Percentiles rank a stretch among this genome's conserved stretches.
Evolutionary conservation across 1,284 basidiomycete species (phyloP).

Genomic region (Cutaneotrichosporon sp.): DNA sequence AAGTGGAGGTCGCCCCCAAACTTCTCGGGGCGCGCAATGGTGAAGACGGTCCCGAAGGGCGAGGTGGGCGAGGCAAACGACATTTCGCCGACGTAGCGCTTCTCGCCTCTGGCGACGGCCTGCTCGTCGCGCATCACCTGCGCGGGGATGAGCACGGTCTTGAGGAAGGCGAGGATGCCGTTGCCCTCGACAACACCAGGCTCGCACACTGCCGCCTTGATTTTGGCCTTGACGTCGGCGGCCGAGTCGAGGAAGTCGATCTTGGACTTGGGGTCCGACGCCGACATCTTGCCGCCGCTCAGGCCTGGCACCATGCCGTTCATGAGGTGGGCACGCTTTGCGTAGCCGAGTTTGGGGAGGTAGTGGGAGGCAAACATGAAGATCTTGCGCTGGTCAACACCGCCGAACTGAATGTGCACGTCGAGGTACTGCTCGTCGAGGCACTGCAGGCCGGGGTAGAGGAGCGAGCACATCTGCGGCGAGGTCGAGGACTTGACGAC

Average conservation of each 20-base stretch:
- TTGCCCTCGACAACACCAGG: slow-evolving; percentile 90
- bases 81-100: slow-evolving; percentile 40
- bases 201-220: slow-evolving; percentile 90
- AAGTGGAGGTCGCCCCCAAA: slow-evolving; percentile 84
- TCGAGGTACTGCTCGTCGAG: slow-evolving; percentile 96
- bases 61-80: slow-evolving; percentile 67
- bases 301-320: slow-evolving; percentile 98
- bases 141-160: slow-evolving; percentile 87
- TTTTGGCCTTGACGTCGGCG: slow-evolving; percentile 79
- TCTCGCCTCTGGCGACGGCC: slow-evolving; percentile 41
- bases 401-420: slow-evolving; percentile 97
- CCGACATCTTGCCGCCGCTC: slow-evolving; percentile 95
- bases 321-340: slow-evolving; percentile 96
- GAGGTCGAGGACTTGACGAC: slow-evolving; percentile 97
- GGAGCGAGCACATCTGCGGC: slow-evolving; percentile 81
- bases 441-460: slow-evolving; percentile 96
- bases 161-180: slow-evolving; percentile 84
- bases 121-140: slow-evolving; percentile 69
- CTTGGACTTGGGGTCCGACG: slow-evolving; percentile 93
- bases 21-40: slow-evolving; percentile 71
- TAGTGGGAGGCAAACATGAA: slow-evolving; percentile 97
- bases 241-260: slow-evolving; percentile 95
- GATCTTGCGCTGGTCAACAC: slow-evolving; percentile 97
- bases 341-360: slow-evolving; percentile 89
- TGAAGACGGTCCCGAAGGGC: slow-evolving; percentile 80